These are phyloP conservation scores for Microstroma glucosiphilum DNA, from an alignment of 1,284 basidiomycete genomes.

Conservation along the genomic window DNA sequence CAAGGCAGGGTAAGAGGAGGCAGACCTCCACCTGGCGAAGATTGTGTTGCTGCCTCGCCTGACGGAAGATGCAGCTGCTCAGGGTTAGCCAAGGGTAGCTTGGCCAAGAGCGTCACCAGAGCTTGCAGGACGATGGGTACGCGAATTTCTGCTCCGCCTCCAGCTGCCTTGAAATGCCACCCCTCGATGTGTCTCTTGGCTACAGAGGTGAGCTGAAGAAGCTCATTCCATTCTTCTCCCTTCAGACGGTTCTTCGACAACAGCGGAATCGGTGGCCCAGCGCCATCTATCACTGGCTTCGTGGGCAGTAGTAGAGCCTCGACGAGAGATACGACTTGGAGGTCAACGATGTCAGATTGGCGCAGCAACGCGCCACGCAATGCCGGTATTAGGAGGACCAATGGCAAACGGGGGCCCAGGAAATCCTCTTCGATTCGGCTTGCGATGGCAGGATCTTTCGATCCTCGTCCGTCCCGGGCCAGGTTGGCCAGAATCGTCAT, in stretches of 20 bases:
- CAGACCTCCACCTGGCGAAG: not conserved
- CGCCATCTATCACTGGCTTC: constrained; percentile 1
- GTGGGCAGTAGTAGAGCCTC: constrained; percentile 28
- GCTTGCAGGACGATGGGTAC: constrained; percentile 7
- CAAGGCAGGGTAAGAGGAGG: constrained; percentile 22
- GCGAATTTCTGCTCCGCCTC: not conserved
- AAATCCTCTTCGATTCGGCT: too few relatives aligned
- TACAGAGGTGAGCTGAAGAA: constrained; percentile 37
- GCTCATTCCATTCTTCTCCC: constrained; percentile 39
- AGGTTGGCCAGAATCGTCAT: constrained; percentile 26
- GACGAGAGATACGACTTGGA: constrained; percentile 39
- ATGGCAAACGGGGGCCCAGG: constrained; percentile 22
- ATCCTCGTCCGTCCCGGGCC: constrained; percentile 7
- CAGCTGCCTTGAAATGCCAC: constrained; percentile 19
- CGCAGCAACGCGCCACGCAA: constrained; percentile 37
- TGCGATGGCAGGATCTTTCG: constrained; percentile 30
- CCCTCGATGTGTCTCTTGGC: constrained; percentile 39
- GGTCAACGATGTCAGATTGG: constrained; percentile 36
- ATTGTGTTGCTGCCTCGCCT: not conserved
- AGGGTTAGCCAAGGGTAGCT: not conserved
- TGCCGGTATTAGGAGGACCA: constrained; percentile 37
- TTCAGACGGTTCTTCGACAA: constrained; percentile 9
- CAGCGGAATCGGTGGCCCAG: constrained; percentile 8
- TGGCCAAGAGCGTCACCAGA: constrained; percentile 8
- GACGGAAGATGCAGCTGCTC: constrained; percentile 1